These are phyloP conservation scores for Tylopilus sp. DNA, from an alignment of 1,284 basidiomycete species.

Conservation along the genomic window DNA sequence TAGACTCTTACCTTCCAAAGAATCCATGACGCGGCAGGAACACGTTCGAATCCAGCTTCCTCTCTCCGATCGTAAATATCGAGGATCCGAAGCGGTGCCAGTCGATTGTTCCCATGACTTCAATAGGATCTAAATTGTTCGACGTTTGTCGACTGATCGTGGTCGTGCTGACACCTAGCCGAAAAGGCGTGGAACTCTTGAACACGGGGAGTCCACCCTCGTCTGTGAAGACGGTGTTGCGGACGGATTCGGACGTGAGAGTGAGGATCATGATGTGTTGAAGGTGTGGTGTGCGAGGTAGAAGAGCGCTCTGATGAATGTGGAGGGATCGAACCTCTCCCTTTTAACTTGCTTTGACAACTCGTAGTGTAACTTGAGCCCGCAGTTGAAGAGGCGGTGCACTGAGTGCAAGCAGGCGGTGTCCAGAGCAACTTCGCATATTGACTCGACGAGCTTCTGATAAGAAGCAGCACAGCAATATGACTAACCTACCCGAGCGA, in stretches of 20 bases:
- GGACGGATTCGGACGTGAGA: conserved; percentile 21
- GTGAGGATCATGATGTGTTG: conserved; percentile 26
- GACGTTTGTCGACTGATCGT: conserved; percentile 15
- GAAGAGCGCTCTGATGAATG: not conserved
- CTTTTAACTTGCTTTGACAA: conserved; percentile 9
- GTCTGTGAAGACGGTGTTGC: conserved; percentile 27
- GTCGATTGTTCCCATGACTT: conserved; percentile 20
- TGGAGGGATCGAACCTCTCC: not conserved
- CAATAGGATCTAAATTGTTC: not conserved
- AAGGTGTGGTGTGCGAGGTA: not conserved
- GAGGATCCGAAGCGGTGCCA: conserved; percentile 24
- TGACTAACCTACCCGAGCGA: too few species aligned
- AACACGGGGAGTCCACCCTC: conserved; percentile 22
- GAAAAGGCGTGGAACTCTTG: conserved; percentile 27
- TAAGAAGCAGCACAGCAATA: not conserved
- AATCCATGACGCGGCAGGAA: conserved; percentile 23
- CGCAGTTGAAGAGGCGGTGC: not conserved
- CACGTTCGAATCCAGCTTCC: conserved; percentile 13
- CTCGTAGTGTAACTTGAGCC: not conserved
- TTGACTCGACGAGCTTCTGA: not conserved
- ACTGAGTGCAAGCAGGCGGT: not conserved
- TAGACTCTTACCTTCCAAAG: conserved; percentile 13
- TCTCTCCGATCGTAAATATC: conserved; percentile 19
- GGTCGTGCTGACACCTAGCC: conserved; percentile 23
- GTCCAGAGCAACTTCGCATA: not conserved